Evolutionary conservation across 2,329 filamentous ascomycete genomes (phyloP).

Genomic region (Cryphonectria japonica): DNA sequence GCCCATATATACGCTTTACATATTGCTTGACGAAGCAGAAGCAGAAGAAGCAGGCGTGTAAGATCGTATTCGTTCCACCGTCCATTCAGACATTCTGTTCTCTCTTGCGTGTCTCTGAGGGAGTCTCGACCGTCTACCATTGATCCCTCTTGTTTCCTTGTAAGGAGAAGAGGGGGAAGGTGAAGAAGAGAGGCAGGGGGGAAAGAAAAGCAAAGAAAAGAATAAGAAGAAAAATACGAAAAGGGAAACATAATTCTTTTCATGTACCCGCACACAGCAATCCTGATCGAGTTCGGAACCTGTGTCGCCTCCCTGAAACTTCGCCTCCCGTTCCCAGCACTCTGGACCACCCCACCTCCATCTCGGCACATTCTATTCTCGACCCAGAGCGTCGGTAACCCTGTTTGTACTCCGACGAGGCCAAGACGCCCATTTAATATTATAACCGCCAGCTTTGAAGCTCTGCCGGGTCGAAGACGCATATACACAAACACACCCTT

Average conservation of each 20-base stretch:
- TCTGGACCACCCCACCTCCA: constrained; percentile 28
- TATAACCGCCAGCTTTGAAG: background rate
- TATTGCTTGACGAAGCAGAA: background rate
- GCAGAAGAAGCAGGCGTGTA: background rate
- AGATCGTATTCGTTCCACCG: background rate
- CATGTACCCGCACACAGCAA: background rate
- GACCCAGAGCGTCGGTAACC: constrained; percentile 27
- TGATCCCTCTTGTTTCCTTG: too few species aligned
- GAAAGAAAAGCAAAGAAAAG: background rate
- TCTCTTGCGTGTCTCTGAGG: background rate
- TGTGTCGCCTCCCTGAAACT: constrained; percentile 17
- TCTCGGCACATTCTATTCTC: constrained; percentile 23
- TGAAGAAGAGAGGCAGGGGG: background rate
- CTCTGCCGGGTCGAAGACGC: background rate
- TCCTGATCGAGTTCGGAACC: background rate
- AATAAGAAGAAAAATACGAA: background rate
- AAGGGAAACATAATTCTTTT: background rate
- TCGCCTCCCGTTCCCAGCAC: constrained; percentile 22
- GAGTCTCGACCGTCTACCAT: background rate
- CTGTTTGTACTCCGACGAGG: background rate
- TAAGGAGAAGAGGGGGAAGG: background rate
- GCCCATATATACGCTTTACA: background rate
- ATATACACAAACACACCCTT: background rate
- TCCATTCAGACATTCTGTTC: background rate
- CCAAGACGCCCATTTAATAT: background rate